Evolutionary conservation across 805 yeast genomes (phyloP).

Genomic region (Ogataea chonburiensis): DNA sequence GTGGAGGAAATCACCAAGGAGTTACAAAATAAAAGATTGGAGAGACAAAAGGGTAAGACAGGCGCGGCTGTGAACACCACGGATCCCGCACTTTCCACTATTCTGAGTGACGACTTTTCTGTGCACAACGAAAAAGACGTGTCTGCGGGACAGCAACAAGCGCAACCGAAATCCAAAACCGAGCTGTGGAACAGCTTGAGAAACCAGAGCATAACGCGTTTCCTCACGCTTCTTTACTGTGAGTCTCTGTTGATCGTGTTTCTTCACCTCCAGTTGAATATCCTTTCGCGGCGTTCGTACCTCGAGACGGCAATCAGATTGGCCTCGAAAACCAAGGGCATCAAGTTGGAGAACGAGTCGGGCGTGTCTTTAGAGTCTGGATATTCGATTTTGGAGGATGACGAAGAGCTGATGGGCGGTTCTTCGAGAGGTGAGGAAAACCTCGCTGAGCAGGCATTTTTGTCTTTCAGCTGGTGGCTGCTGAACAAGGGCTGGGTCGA

Average conservation of each 20-base stretch:
- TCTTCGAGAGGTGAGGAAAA: conserved; percentile 39
- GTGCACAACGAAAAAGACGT: conserved; percentile 24
- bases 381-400: conserved; percentile 23
- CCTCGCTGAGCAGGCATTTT: conserved; percentile 74
- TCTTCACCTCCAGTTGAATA: conserved; percentile 82
- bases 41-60: conserved; percentile 20
- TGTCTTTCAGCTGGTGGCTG: conserved; percentile 92
- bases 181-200: conserved; percentile 86
- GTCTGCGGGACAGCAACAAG: conserved; percentile 12
- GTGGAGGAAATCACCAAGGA: conserved; percentile 74
- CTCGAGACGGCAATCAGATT: conserved; percentile 71
- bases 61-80: conserved; percentile 9
- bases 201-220: conserved; percentile 67
- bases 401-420: conserved; percentile 22
- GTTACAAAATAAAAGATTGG: conserved; percentile 58
- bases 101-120: conserved; percentile 42
- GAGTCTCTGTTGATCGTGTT: conserved; percentile 69
- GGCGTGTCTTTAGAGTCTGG: conserved; percentile 21
- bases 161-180: conserved; percentile 45
- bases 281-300: conserved; percentile 83
- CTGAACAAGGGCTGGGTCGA: conserved; percentile 80
- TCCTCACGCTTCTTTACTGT: conserved; percentile 68
- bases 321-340: conserved; percentile 50
- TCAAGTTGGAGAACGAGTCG: conserved; percentile 27
- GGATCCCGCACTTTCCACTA: conserved; percentile 28